These are phyloP conservation scores for Waltergamsia citrina DNA, from an alignment of 2,329 filamentous ascomycete genomes.

Conservation along the genomic window DNA sequence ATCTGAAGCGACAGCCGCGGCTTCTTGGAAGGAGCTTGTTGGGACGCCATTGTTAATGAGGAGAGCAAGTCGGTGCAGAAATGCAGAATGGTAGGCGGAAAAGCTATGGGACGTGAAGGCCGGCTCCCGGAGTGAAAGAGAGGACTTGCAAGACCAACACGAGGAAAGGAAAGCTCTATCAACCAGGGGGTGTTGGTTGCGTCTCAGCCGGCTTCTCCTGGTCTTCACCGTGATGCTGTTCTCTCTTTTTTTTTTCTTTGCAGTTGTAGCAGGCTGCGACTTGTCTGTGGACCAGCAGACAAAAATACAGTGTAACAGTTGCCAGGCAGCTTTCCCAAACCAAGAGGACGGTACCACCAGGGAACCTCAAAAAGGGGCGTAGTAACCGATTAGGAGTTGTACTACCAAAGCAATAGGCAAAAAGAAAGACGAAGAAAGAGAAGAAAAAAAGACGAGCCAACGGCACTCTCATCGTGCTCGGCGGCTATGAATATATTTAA, in stretches of 20 bases:
- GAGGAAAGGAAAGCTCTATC: too few species aligned
- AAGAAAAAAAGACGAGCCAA: constrained; percentile 1
- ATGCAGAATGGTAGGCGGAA: too few species aligned
- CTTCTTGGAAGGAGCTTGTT: constrained; percentile 31
- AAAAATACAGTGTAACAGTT: constrained; percentile 3
- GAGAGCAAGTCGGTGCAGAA: background rate
- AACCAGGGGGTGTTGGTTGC: too few species aligned
- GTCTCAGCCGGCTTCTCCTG: too few species aligned
- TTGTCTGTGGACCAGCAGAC: constrained; percentile 4
- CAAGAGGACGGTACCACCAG: constrained; percentile 12
- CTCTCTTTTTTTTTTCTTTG: too few species aligned
- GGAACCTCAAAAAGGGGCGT: constrained; percentile 5
- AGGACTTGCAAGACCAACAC: too few species aligned
- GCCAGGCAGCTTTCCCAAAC: constrained; percentile 9
- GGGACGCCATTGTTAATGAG: constrained; percentile 22
- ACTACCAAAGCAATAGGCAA: background rate
- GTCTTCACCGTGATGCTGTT: too few species aligned
- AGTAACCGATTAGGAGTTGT: constrained; percentile 4
- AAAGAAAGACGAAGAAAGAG: background rate
- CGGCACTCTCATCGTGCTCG: background rate
- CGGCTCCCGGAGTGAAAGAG: too few species aligned
- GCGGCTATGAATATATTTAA: constrained; percentile 2
- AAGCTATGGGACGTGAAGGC: too few species aligned
- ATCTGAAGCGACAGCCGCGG: constrained; percentile 49
- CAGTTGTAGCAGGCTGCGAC: too few species aligned